These are phyloP conservation scores for Testicularia cyperi DNA, from an alignment of 1,284 basidiomycete species.

Conservation along the genomic window DNA sequence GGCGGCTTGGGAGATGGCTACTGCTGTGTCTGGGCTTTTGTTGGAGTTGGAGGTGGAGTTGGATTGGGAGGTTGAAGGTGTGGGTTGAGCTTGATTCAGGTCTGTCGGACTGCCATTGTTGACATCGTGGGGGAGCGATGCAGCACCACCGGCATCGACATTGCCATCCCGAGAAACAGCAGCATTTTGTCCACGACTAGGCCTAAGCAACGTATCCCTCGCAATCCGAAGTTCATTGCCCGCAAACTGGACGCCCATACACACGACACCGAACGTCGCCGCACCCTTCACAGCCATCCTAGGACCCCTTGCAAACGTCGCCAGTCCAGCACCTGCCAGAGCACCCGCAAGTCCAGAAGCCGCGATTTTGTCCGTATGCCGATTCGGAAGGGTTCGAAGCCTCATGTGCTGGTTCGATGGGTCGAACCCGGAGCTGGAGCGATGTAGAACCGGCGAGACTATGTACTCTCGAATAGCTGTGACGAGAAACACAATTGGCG, in stretches of 20 bases:
- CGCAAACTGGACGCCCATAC: conserved; percentile 20
- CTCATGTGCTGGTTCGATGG: conserved; percentile 19
- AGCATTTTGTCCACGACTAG: too few species aligned
- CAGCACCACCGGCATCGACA: too few species aligned
- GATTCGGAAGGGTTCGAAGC: conserved; percentile 6
- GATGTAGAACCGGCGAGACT: conserved; percentile 20
- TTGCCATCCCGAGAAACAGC: too few species aligned
- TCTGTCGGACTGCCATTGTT: too few species aligned
- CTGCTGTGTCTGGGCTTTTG: conserved; percentile 3
- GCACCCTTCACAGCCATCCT: conserved; percentile 16
- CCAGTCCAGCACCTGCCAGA: conserved; percentile 22
- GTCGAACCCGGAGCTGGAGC: conserved; percentile 24
- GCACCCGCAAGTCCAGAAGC: conserved; percentile 28
- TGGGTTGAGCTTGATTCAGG: too few species aligned
- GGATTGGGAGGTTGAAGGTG: too few species aligned
- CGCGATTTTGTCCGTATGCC: conserved; percentile 23
- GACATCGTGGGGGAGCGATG: too few species aligned
- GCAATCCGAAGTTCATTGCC: conserved; percentile 34
- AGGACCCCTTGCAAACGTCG: conserved; percentile 7
- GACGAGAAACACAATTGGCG: too few species aligned
- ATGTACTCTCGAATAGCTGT: conserved; percentile 30
- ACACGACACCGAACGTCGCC: conserved; percentile 24
- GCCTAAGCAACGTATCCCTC: conserved; percentile 12
- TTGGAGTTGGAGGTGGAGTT: too few species aligned
- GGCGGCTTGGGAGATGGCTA: conserved; percentile 3